Evolutionary conservation across 176 grass and related monocot species (phyloP).

Genomic region (Juncus effusus): DNA sequence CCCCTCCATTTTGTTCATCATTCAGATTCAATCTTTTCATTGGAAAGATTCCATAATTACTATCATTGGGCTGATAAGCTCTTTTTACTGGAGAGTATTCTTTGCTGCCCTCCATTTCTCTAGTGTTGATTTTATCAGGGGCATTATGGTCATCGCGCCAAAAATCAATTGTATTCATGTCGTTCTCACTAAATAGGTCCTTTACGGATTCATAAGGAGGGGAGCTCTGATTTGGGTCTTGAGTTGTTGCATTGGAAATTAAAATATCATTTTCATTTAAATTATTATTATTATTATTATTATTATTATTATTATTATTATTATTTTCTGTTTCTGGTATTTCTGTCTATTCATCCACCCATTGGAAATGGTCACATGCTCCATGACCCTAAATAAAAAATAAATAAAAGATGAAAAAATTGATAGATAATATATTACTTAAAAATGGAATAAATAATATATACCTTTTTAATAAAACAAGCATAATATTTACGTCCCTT

Average conservation of each 20-base stretch:
- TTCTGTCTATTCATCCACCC: slow-evolving; percentile 12
- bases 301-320: too few relatives aligned
- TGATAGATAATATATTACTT: background rate
- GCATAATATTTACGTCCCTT: slow-evolving; percentile 37
- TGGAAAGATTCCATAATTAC: slow-evolving; percentile 4
- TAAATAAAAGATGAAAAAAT: too few relatives aligned
- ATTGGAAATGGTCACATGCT: slow-evolving; percentile 18
- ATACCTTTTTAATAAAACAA: background rate
- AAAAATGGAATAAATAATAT: background rate
- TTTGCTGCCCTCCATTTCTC: background rate
- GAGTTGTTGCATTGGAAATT: too few relatives aligned
- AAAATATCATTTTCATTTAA: too few relatives aligned
- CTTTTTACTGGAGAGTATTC: slow-evolving; percentile 17
- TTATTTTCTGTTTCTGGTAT: background rate
- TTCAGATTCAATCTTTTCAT: slow-evolving; percentile 20
- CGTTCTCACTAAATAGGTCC: slow-evolving; percentile 19
- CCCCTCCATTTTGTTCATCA: background rate
- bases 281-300: too few relatives aligned
- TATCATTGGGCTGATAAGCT: background rate
- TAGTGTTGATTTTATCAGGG: background rate
- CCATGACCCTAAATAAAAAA: slow-evolving; percentile 16
- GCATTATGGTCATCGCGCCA: slow-evolving; percentile 16
- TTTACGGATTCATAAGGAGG: slow-evolving; percentile 25
- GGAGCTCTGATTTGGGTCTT: background rate
- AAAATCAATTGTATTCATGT: slow-evolving; percentile 18